phyloP scores from a whole-genome alignment of 176 grass and related monocot genomes.

The Bonia amplexicaulis region DNA sequence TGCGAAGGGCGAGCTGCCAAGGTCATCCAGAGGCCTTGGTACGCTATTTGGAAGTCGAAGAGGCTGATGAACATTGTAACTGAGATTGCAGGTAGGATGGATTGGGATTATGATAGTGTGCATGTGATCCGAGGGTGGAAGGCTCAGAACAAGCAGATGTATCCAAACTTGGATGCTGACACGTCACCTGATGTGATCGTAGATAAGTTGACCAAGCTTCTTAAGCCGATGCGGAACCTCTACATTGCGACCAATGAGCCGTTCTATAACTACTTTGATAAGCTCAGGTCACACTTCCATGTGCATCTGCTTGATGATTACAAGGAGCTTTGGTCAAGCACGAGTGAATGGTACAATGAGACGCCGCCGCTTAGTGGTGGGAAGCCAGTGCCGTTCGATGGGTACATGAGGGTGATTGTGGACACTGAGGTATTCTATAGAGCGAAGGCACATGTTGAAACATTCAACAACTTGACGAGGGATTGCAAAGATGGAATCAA shows the following conservation, averaged over 20 bases:
- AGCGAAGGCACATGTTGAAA: slow-evolving; percentile 67
- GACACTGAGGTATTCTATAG: slow-evolving; percentile 88
- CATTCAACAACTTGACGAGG: slow-evolving; percentile 91
- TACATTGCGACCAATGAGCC: slow-evolving; percentile 89
- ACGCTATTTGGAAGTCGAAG: slow-evolving; percentile 88
- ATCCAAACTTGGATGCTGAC: slow-evolving; percentile 76
- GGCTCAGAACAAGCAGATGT: slow-evolving; percentile 63
- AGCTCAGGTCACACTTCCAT: slow-evolving; percentile 79
- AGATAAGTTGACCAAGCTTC: slow-evolving; percentile 54
- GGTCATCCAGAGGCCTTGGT: slow-evolving; percentile 81
- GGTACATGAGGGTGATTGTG: slow-evolving; percentile 85
- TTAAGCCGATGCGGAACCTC: slow-evolving; percentile 59
- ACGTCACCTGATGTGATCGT: slow-evolving; percentile 67
- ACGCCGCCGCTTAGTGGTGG: slow-evolving; percentile 56
- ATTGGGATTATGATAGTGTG: slow-evolving; percentile 83
- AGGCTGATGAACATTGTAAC: slow-evolving; percentile 94
- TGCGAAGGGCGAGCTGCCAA: slow-evolving; percentile 78
- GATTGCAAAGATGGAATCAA: slow-evolving; percentile 99
- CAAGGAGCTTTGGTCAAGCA: slow-evolving; percentile 74
- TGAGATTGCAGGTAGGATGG: slow-evolving; percentile 76
- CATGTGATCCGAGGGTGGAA: slow-evolving; percentile 90
- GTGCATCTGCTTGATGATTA: slow-evolving; percentile 97
- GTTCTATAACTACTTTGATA: slow-evolving; percentile 87
- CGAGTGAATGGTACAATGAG: slow-evolving; percentile 91
- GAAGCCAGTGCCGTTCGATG: slow-evolving; percentile 63